These are phyloP conservation scores for Strombidium stylifer DNA, from an alignment of 73 alveolate genomes.

Conservation along the genomic window DNA sequence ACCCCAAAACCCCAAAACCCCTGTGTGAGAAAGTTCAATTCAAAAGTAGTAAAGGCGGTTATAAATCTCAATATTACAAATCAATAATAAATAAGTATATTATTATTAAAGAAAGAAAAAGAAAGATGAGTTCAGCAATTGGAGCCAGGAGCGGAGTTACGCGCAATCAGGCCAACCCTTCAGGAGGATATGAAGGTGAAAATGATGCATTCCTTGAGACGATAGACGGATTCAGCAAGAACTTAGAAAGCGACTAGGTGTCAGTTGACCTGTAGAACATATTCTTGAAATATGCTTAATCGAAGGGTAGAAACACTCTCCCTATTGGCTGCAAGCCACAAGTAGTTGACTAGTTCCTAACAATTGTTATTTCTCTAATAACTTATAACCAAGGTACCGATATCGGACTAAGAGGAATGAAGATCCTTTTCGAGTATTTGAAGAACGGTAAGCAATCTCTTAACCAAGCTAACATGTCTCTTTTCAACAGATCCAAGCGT, in stretches of 20 bases:
- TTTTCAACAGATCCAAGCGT: slow-evolving; percentile 9
- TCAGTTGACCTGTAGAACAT: slow-evolving; percentile 39
- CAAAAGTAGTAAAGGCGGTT: too few relatives aligned
- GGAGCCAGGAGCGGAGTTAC: too few relatives aligned
- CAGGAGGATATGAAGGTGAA: too few relatives aligned
- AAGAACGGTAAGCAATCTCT: slow-evolving; percentile 61
- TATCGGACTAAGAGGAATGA: slow-evolving; percentile 39
- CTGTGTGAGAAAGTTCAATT: too few relatives aligned
- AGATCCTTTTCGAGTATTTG: slow-evolving; percentile 42
- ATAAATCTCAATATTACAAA: too few relatives aligned
- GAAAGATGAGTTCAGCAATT: too few relatives aligned
- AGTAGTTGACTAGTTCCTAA: slow-evolving; percentile 36
- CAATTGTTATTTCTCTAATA: slow-evolving; percentile 35
- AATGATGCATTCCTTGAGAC: slow-evolving; percentile 39
- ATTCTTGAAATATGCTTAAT: slow-evolving; percentile 41
- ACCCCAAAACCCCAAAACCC: too few relatives aligned
- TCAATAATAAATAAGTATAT: too few relatives aligned
- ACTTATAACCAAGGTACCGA: slow-evolving; percentile 26
- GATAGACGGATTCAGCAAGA: slow-evolving; percentile 31
- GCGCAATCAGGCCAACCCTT: too few relatives aligned
- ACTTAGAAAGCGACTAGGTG: slow-evolving; percentile 39
- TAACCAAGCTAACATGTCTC: neutral
- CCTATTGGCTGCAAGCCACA: slow-evolving; percentile 32
- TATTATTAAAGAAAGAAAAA: too few relatives aligned
- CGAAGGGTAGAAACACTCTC: slow-evolving; percentile 11